Conservation (phyloP, 1,139 yeast species). For the Hansenula lynferdii region DNA sequence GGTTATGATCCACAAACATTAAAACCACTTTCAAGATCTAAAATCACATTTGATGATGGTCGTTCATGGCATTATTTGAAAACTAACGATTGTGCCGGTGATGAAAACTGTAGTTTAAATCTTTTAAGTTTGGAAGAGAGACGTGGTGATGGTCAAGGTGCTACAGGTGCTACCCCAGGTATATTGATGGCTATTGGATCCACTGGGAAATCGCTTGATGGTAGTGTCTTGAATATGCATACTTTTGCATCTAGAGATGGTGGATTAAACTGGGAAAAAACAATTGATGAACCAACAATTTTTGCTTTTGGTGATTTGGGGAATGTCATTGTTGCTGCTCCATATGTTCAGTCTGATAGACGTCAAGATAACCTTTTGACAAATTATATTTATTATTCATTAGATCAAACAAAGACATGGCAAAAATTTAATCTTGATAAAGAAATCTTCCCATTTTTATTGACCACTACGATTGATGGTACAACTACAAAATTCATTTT, state of each 20-base stretch:
- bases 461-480: constrained; percentile 71
- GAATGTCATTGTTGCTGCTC: constrained; percentile 63
- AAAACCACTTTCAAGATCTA: constrained; percentile 28
- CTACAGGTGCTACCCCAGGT: constrained; percentile 72
- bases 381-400: constrained; percentile 45
- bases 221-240: constrained; percentile 27
- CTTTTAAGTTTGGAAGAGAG: constrained; percentile 44
- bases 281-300: constrained; percentile 49
- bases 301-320: constrained; percentile 80
- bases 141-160: constrained; percentile 50
- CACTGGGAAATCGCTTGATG: constrained; percentile 35
- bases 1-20: constrained; percentile 18
- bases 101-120: constrained; percentile 53
- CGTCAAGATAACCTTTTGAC: constrained; percentile 22
- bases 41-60: constrained; percentile 63
- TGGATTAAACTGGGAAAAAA: constrained; percentile 64
- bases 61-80: constrained; percentile 52
- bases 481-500: constrained; percentile 57
- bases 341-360: constrained; percentile 26
- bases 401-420: constrained; percentile 78
- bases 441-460: constrained; percentile 37
- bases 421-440: constrained; percentile 42
- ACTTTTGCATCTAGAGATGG: constrained; percentile 76
- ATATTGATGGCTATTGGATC: constrained; percentile 58
- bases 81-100: constrained; percentile 39